Conservation (phyloP, 2,329 filamentous ascomycete genomes). For the Fusarium verrucosum region DNA sequence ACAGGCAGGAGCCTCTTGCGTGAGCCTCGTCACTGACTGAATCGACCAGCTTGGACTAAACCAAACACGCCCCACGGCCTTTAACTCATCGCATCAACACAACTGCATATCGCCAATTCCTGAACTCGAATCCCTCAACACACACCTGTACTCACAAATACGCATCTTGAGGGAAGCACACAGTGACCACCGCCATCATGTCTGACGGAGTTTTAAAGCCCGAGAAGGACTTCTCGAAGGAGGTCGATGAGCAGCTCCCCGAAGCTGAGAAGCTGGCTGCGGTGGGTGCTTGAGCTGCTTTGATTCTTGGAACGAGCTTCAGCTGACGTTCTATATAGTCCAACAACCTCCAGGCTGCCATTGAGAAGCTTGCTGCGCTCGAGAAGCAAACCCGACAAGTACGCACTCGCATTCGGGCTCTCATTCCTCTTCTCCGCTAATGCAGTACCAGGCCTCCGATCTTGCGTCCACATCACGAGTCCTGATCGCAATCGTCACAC, state of each 20-base stretch:
- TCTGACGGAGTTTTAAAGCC: conserved; percentile 86
- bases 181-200: conserved; percentile 61
- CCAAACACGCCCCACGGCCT: conserved; percentile 41
- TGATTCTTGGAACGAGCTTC: neutral
- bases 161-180: conserved; percentile 10
- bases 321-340: conserved; percentile 55
- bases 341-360: conserved; percentile 80
- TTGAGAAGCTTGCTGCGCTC: conserved; percentile 90
- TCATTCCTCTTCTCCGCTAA: conserved; percentile 26
- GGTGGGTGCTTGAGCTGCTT: conserved; percentile 64
- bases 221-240: conserved; percentile 98
- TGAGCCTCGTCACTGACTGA: conserved; percentile 48
- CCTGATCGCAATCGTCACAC: conserved; percentile 86
- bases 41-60: conserved; percentile 41
- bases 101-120: conserved; percentile 23
- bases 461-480: conserved; percentile 92
- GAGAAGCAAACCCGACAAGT: conserved; percentile 99
- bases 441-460: conserved; percentile 79
- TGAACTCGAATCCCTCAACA: neutral
- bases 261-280: conserved; percentile 91
- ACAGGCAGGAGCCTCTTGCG: conserved; percentile 53
- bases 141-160: neutral
- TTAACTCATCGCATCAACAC: conserved; percentile 35
- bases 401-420: conserved; percentile 45
- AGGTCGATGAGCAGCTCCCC: conserved; percentile 89